Conservation (phyloP, 2,329 filamentous ascomycete genomes). For the Ceratocystis albifundus region DNA sequence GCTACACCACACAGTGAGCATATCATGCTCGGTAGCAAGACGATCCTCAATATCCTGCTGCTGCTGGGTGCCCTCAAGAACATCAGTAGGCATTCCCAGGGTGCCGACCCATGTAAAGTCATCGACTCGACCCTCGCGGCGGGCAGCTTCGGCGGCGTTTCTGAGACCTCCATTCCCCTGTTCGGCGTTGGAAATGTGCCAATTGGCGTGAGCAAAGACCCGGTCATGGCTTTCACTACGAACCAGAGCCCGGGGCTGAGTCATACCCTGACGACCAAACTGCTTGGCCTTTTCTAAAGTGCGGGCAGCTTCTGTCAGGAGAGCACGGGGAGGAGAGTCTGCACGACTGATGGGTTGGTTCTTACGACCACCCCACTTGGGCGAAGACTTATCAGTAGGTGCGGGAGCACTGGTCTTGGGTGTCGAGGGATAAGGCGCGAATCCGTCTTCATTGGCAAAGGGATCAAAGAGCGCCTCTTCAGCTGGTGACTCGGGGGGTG, state of each 20-base stretch:
- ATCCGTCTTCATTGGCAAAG: conserved; percentile 48
- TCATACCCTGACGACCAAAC: conserved; percentile 46
- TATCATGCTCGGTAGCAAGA: conserved; percentile 69
- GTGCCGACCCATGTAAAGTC: conserved; percentile 88
- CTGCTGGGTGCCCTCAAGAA: conserved; percentile 58
- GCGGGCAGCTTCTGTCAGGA: conserved; percentile 58
- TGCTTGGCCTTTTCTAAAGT: conserved; percentile 42
- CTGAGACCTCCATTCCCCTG: conserved; percentile 87
- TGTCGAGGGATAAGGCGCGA: conserved; percentile 41
- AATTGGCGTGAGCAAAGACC: conserved; percentile 65
- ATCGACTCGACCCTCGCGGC: conserved; percentile 53
- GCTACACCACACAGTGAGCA: conserved; percentile 70
- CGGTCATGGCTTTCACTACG: conserved; percentile 55
- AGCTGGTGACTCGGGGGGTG: conserved; percentile 45
- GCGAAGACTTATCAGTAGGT: conserved; percentile 62
- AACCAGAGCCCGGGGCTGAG: conserved; percentile 41
- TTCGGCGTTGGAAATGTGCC: conserved; percentile 72
- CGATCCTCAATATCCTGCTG: conserved; percentile 75
- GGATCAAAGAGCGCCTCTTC: conserved; percentile 38
- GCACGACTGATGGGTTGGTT: conserved; percentile 71
- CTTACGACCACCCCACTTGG: conserved; percentile 61
- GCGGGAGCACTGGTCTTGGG: conserved; percentile 38
- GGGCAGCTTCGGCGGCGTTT: conserved; percentile 73
- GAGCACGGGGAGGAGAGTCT: conserved; percentile 60
- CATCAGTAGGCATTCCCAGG: conserved; percentile 86